Conservation (phyloP, 192 early-diverging fungal genomes). For the Backusella macrospora region DNA sequence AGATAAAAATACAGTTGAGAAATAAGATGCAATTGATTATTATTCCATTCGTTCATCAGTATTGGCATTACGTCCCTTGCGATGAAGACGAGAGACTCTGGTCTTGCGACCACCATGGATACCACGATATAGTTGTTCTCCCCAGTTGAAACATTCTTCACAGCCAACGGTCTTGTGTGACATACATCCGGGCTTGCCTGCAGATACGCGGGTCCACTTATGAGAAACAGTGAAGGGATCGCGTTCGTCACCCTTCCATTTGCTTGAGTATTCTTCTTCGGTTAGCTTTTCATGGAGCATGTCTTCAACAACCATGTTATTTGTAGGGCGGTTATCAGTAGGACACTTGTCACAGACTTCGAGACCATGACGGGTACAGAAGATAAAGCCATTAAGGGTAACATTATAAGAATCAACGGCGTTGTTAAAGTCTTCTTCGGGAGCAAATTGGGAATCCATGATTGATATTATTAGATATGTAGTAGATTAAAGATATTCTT, state of each 20-base stretch:
- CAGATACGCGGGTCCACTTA: slow-evolving; percentile 24
- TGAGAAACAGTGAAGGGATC: slow-evolving; percentile 28
- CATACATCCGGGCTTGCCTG: slow-evolving; percentile 34
- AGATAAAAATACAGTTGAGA: too few relatives aligned
- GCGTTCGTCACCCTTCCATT: slow-evolving; percentile 40
- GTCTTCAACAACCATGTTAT: slow-evolving; percentile 33
- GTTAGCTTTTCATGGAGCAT: slow-evolving; percentile 25
- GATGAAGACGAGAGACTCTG: slow-evolving; percentile 4
- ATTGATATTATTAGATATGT: neutral
- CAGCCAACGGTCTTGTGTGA: slow-evolving; percentile 33
- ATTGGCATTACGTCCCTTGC: neutral
- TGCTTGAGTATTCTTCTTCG: slow-evolving; percentile 26
- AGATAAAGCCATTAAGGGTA: slow-evolving; percentile 36
- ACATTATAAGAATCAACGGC: slow-evolving; percentile 27
- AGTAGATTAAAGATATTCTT: neutral
- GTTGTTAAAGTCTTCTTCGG: slow-evolving; percentile 30
- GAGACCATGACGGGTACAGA: slow-evolving; percentile 35
- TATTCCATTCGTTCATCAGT: neutral
- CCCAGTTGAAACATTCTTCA: slow-evolving; percentile 41
- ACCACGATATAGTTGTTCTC: slow-evolving; percentile 20
- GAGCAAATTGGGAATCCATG: slow-evolving; percentile 28
- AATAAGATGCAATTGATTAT: too few relatives aligned
- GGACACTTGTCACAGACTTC: slow-evolving; percentile 38
- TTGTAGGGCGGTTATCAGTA: slow-evolving; percentile 34
- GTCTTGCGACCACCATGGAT: slow-evolving; percentile 29